Conservation (phyloP, 2,329 filamentous ascomycete species). For the Magnaporthiopsis incrustans region DNA sequence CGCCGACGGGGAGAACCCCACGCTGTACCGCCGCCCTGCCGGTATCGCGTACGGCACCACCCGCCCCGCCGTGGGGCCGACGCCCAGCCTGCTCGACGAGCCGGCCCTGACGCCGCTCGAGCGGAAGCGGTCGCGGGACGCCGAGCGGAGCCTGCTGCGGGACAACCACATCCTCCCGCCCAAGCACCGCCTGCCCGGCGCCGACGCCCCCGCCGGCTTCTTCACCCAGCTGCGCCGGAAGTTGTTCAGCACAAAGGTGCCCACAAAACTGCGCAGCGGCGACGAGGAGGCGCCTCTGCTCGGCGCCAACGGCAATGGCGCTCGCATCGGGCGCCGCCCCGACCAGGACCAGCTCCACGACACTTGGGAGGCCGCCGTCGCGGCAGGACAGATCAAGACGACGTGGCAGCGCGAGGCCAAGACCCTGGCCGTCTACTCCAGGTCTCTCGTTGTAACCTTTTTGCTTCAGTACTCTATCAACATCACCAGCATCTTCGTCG, state of each 20-base stretch:
- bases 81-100: conserved; percentile 29
- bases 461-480: conserved; percentile 76
- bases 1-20: conserved; percentile 28
- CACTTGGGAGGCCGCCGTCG: conserved; percentile 81
- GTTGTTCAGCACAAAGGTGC: conserved; percentile 50
- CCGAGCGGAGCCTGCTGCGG: conserved; percentile 52
- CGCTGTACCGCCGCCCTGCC: conserved; percentile 66
- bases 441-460: conserved; percentile 66
- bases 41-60: conserved; percentile 67
- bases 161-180: conserved; percentile 60
- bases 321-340: conserved; percentile 22
- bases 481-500: conserved; percentile 72
- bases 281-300: conserved; percentile 34
- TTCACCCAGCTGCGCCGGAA: conserved; percentile 30
- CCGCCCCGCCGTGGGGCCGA: conserved; percentile 60
- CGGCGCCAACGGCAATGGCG: conserved; percentile 26
- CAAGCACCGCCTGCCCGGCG: conserved; percentile 35
- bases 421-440: conserved; percentile 65
- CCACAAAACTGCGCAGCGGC: conserved; percentile 22
- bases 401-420: conserved; percentile 88
- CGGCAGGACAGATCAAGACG: conserved; percentile 72
- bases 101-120: conserved; percentile 46
- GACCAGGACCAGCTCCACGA: conserved; percentile 53
- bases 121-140: conserved; percentile 46
- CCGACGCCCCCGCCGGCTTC: conserved; percentile 19